Conservation (phyloP, 495 filamentous ascomycete species). For the Penicillium canescens region DNA sequence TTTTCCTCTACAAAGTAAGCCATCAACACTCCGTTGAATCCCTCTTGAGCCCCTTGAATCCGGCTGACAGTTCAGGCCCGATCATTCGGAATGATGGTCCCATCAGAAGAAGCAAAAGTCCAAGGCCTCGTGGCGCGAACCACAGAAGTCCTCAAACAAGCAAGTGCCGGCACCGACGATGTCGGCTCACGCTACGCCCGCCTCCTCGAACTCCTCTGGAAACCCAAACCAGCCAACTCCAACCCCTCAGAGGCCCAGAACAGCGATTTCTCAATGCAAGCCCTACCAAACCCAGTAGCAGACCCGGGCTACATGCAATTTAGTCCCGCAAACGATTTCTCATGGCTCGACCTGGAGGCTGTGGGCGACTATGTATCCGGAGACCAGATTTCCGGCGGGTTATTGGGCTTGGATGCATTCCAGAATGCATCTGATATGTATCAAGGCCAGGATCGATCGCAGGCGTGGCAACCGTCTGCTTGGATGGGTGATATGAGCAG, state of each 20-base stretch:
- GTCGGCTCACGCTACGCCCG: slow-evolving; percentile 56
- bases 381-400: slow-evolving; percentile 39
- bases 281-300: slow-evolving; percentile 29
- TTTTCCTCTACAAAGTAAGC: slow-evolving; percentile 55
- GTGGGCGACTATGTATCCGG: slow-evolving; percentile 57
- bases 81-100: slow-evolving; percentile 54
- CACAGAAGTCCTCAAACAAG: slow-evolving; percentile 50
- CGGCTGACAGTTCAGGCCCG: slow-evolving; percentile 35
- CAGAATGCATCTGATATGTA: slow-evolving; percentile 34
- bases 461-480: slow-evolving; percentile 40
- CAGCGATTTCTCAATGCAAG: slow-evolving; percentile 33
- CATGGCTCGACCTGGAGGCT: slow-evolving; percentile 57
- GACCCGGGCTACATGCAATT: slow-evolving; percentile 44
- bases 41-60: not conserved
- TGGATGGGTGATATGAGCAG: slow-evolving; percentile 47
- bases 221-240: slow-evolving; percentile 26
- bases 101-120: slow-evolving; percentile 52
- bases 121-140: slow-evolving; percentile 54
- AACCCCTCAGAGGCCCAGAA: slow-evolving; percentile 28
- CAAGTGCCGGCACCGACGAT: slow-evolving; percentile 54
- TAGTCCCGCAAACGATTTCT: slow-evolving; percentile 56
- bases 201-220: slow-evolving; percentile 56
- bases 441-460: slow-evolving; percentile 34
- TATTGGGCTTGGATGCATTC: slow-evolving; percentile 40
- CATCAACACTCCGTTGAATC: not conserved